These are phyloP conservation scores for Luffa acutangula DNA, from an alignment of 306 rosid species.

Conservation along the genomic window DNA sequence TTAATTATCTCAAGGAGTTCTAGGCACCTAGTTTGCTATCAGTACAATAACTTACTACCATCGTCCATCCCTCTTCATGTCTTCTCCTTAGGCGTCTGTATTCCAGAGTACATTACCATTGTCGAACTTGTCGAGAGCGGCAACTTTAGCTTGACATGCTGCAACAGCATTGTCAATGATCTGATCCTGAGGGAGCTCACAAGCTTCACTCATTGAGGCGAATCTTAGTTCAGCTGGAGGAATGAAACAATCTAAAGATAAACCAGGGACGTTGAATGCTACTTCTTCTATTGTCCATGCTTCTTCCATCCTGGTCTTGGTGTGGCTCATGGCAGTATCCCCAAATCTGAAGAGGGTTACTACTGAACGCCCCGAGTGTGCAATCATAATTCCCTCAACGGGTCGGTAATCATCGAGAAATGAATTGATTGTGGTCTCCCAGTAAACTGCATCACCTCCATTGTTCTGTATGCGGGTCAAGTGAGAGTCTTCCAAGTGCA, in stretches of 20 bases:
- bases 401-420: constrained; percentile 82
- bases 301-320: constrained; percentile 96
- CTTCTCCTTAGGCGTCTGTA: constrained; percentile 40
- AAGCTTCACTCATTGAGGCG: constrained; percentile 79
- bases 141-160: constrained; percentile 49
- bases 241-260: constrained; percentile 87
- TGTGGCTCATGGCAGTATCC: constrained; percentile 99
- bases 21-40: constrained; percentile 33
- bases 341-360: constrained; percentile 98
- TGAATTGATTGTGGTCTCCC: constrained; percentile 98
- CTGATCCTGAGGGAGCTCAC: constrained; percentile 72
- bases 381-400: constrained; percentile 86
- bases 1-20: constrained; percentile 4
- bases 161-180: constrained; percentile 35
- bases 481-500: constrained; percentile 97
- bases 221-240: constrained; percentile 90
- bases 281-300: constrained; percentile 99
- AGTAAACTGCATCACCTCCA: constrained; percentile 94
- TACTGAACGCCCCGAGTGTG: constrained; percentile 88
- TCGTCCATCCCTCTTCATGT: not conserved
- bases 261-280: constrained; percentile 89
- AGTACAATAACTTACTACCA: constrained; percentile 8
- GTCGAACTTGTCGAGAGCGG: constrained; percentile 50
- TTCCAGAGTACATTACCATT: constrained; percentile 42
- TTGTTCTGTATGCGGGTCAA: constrained; percentile 96